Conservation (phyloP, 495 filamentous ascomycete species). For the Clavariopsis aquatica region DNA sequence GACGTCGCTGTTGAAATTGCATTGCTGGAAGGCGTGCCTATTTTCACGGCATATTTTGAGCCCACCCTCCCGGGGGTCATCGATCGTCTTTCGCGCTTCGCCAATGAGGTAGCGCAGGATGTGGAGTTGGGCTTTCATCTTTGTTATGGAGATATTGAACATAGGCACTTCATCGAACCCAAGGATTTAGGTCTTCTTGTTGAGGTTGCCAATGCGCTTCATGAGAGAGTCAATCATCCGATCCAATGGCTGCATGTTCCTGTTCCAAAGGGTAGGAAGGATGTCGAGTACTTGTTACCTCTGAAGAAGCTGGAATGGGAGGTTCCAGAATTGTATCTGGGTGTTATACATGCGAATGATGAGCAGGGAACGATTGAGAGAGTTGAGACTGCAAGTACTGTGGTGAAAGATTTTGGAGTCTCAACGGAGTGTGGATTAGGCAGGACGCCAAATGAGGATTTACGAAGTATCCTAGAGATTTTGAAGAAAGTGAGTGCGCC, state of each 20-base stretch:
- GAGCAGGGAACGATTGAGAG: constrained; percentile 43
- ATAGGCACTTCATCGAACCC: constrained; percentile 51
- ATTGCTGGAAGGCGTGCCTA: constrained; percentile 41
- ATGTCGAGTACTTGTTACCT: constrained; percentile 42
- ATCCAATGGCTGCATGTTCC: constrained; percentile 52
- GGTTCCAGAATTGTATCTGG: constrained; percentile 46
- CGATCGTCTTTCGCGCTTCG: constrained; percentile 46
- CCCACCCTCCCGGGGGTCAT: constrained; percentile 44
- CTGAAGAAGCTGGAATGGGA: constrained; percentile 39
- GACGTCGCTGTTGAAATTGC: constrained; percentile 48
- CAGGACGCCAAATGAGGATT: constrained; percentile 46
- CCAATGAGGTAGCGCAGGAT: constrained; percentile 39
- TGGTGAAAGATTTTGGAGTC: not conserved
- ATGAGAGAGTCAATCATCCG: constrained; percentile 16
- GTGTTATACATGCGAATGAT: constrained; percentile 49
- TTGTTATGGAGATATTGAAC: constrained; percentile 51
- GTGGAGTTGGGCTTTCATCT: constrained; percentile 50
- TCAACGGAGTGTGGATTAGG: constrained; percentile 49
- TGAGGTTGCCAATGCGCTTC: constrained; percentile 6
- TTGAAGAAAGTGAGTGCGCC: constrained; percentile 19
- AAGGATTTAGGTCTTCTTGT: constrained; percentile 23
- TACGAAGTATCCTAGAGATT: constrained; percentile 41
- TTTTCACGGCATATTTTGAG: constrained; percentile 37
- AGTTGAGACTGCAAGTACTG: not conserved
- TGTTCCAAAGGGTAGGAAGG: constrained; percentile 47